Conservation (phyloP, 805 yeast genomes). For the Saturnispora halmiae region DNA sequence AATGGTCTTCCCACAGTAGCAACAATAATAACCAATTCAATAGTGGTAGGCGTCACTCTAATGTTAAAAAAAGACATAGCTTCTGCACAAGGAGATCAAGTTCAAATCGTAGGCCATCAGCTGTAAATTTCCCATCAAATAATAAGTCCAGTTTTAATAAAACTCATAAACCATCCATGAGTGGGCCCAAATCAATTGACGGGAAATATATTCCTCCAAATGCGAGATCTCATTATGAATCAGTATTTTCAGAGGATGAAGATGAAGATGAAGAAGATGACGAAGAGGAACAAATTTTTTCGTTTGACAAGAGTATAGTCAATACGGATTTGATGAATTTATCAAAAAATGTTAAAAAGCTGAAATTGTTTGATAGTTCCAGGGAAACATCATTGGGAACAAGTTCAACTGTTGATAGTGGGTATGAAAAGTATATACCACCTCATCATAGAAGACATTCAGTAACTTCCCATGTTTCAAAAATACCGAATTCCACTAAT, state of each 20-base stretch:
- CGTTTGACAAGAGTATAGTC: constrained; percentile 25
- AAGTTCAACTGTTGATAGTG: constrained; percentile 19
- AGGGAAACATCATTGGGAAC: constrained; percentile 24
- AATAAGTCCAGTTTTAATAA: not conserved
- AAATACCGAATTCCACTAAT: constrained; percentile 4
- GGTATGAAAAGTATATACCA: constrained; percentile 34
- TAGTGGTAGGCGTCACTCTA: constrained; percentile 11
- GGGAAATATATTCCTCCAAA: constrained; percentile 72
- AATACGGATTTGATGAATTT: not conserved
- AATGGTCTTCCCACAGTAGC: not conserved
- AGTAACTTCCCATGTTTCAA: constrained; percentile 25
- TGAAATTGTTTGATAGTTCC: constrained; percentile 15
- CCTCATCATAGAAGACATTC: constrained; percentile 41
- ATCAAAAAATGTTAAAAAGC: constrained; percentile 4
- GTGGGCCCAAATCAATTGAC: constrained; percentile 12
- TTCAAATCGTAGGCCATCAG: constrained; percentile 3
- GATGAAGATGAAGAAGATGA: constrained; percentile 3
- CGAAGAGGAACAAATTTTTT: constrained; percentile 28
- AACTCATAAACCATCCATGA: constrained; percentile 2
- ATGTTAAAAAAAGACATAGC: constrained; percentile 13
- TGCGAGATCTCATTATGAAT: constrained; percentile 36
- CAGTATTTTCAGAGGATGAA: constrained; percentile 12
- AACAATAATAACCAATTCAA: constrained; percentile 9
- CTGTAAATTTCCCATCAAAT: not conserved
- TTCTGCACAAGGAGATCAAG: constrained; percentile 8